These are phyloP conservation scores for Gossypium stocksii DNA, from an alignment of 345 rosid genomes.

Conservation along the genomic window DNA sequence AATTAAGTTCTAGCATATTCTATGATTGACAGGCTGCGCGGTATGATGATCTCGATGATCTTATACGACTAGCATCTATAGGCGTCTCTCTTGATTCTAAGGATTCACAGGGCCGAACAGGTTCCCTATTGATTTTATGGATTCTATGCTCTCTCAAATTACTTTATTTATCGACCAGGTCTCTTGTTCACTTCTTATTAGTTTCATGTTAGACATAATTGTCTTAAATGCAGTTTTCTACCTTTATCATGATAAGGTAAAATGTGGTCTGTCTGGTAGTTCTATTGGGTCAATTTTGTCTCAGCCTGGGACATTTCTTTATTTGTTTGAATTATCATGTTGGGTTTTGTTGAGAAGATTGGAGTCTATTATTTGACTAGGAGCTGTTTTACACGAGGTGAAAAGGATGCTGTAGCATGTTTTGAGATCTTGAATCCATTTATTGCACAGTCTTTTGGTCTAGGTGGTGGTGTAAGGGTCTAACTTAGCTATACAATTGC, in stretches of 20 bases:
- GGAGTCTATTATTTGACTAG: neutral
- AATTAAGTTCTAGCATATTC: neutral
- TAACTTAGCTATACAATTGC: neutral
- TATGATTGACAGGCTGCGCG: slow-evolving; percentile 76
- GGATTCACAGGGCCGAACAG: slow-evolving; percentile 84
- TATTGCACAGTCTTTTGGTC: neutral
- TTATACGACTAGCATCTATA: slow-evolving; percentile 44
- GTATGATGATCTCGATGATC: slow-evolving; percentile 71
- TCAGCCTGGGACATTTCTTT: neutral
- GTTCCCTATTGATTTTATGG: slow-evolving; percentile 26
- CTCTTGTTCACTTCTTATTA: neutral
- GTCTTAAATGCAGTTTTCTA: neutral
- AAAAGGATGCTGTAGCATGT: neutral
- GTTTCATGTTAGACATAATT: neutral
- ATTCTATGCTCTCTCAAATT: neutral
- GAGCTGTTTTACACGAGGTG: neutral
- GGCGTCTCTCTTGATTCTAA: slow-evolving; percentile 75
- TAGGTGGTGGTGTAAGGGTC: neutral
- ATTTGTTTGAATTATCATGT: neutral
- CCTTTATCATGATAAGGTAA: neutral
- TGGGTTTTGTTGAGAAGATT: neutral
- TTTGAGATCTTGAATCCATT: neutral
- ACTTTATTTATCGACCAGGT: neutral
- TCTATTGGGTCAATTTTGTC: neutral
- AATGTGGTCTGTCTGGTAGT: neutral